Evolutionary conservation across 2,329 filamentous ascomycete genomes (phyloP).

Genomic region (Huntiella moniliformis): DNA sequence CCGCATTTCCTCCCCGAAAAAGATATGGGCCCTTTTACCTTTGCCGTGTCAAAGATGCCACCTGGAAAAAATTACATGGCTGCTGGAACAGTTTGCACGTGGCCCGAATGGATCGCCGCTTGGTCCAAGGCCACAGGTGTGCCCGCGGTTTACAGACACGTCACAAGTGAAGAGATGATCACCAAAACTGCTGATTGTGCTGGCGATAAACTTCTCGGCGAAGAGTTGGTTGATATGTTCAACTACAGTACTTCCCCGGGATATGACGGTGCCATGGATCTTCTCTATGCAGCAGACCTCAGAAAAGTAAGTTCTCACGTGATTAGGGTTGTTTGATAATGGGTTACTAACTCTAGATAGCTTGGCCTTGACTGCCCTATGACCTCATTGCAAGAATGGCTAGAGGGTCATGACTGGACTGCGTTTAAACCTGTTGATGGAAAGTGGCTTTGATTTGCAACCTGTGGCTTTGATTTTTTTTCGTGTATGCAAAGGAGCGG

Average conservation of each 20-base stretch:
- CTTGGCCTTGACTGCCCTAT: conserved; percentile 26
- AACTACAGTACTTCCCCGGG: conserved; percentile 27
- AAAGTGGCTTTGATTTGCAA: background rate
- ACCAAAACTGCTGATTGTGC: conserved; percentile 5
- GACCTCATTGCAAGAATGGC: conserved; percentile 22
- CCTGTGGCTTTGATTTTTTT: background rate
- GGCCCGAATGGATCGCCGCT: conserved; percentile 25
- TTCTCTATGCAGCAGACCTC: conserved; percentile 26
- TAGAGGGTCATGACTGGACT: conserved; percentile 21
- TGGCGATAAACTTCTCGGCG: conserved; percentile 17
- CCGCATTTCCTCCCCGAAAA: conserved; percentile 28
- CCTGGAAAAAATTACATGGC: conserved; percentile 31
- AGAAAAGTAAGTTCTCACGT: conserved; percentile 20
- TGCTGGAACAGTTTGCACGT: conserved; percentile 26
- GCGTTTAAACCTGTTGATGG: background rate
- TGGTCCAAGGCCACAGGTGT: conserved; percentile 23
- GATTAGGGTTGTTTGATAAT: fast-evolving
- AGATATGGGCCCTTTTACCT: conserved; percentile 29
- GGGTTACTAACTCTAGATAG: conserved; percentile 15
- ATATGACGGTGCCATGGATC: conserved; percentile 27
- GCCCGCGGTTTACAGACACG: conserved; percentile 21
- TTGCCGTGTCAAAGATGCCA: conserved; percentile 30
- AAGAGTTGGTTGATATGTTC: conserved; percentile 29
- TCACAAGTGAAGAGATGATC: conserved; percentile 24
- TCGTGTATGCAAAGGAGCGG: background rate